Conservation (phyloP, 108 stramenopile genomes). For the Skeletonema costatum region DNA sequence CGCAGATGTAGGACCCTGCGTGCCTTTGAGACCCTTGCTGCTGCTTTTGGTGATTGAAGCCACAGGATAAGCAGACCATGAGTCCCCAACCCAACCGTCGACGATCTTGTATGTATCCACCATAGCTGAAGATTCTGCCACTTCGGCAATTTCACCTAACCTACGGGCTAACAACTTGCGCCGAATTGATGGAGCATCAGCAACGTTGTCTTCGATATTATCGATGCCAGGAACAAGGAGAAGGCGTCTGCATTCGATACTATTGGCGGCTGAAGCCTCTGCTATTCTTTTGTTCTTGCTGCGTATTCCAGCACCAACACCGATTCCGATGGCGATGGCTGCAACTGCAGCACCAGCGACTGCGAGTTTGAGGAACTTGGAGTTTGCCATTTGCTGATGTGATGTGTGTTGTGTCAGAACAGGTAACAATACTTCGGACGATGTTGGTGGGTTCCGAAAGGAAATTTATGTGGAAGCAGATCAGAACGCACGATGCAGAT, state of each 20-base stretch:
- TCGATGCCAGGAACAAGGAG: neutral
- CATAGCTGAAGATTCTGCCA: neutral
- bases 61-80: neutral
- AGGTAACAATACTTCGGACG: neutral
- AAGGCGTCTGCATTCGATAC: neutral
- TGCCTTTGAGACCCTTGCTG: too few species aligned
- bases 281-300: neutral
- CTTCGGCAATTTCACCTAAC: neutral
- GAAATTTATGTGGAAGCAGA: too few species aligned
- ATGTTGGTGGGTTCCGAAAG: too few species aligned
- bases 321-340: neutral
- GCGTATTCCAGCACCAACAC: neutral
- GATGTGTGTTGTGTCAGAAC: neutral
- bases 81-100: neutral
- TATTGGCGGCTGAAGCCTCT: neutral
- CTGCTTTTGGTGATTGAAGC: neutral
- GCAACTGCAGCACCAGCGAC: neutral
- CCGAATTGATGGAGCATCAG: neutral
- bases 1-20: too few species aligned
- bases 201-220: neutral
- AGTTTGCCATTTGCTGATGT: neutral
- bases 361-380: neutral
- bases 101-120: neutral
- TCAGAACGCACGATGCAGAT: too few species aligned
- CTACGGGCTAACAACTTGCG: neutral